Evolutionary conservation across 2,329 filamentous ascomycete genomes (phyloP).

Genomic region (Cordyceps fumosorosea): DNA sequence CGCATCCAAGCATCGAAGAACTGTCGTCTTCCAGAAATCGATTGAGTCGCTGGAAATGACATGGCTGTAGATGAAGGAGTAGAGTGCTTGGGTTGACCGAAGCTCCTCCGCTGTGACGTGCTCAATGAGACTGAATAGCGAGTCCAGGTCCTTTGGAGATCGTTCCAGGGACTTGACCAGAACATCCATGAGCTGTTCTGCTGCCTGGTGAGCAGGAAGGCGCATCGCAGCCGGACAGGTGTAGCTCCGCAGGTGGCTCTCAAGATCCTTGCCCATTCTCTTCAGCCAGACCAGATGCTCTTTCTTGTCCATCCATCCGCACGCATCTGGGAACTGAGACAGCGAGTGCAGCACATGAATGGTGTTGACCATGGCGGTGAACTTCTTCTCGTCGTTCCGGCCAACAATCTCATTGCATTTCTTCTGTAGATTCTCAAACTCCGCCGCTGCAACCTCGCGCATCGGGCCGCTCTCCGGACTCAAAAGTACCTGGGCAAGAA

Average conservation of each 20-base stretch:
- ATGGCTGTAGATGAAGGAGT: conserved; percentile 74
- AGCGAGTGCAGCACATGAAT: conserved; percentile 81
- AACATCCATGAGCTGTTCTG: conserved; percentile 79
- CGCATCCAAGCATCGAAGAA: conserved; percentile 80
- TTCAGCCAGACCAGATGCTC: conserved; percentile 55
- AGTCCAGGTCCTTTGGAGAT: conserved; percentile 70
- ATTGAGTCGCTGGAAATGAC: conserved; percentile 81
- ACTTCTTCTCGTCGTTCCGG: conserved; percentile 63
- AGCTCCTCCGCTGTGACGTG: conserved; percentile 78
- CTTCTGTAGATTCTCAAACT: conserved; percentile 65
- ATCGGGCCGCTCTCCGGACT: conserved; percentile 69
- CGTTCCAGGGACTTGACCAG: conserved; percentile 73
- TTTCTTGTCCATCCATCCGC: conserved; percentile 65
- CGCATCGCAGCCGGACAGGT: conserved; percentile 65
- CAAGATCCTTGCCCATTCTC: conserved; percentile 68
- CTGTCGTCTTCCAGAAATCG: conserved; percentile 75
- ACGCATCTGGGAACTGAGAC: conserved; percentile 56
- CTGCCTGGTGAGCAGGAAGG: conserved; percentile 80
- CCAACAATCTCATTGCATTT: conserved; percentile 57
- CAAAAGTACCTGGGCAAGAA: conserved; percentile 80
- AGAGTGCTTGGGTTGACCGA: conserved; percentile 67
- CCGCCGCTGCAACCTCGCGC: conserved; percentile 65
- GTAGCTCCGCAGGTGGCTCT: conserved; percentile 65
- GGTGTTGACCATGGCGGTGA: conserved; percentile 71
- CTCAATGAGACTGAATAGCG: conserved; percentile 78